These are phyloP conservation scores for Aspergillus melleus DNA, from an alignment of 2,329 filamentous ascomycete genomes.

Conservation along the genomic window DNA sequence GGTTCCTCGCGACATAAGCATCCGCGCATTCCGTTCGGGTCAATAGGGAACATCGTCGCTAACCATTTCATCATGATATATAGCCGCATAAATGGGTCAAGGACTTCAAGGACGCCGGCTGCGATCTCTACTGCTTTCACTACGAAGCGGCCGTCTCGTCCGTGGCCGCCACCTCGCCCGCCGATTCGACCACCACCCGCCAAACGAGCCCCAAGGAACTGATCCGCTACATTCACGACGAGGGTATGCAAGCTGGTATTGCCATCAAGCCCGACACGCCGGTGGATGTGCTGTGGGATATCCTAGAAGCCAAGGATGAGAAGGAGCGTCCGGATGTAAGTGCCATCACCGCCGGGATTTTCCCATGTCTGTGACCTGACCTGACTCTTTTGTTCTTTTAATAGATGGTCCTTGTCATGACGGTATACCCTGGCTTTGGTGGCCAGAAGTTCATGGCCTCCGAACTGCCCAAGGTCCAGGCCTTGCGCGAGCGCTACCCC, in stretches of 20 bases:
- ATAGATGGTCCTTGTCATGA: constrained; percentile 99
- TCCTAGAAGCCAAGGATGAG: constrained; percentile 70
- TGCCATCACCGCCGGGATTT: constrained; percentile 16
- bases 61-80: background rate
- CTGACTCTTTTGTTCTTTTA: constrained; percentile 6
- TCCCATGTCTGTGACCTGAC: background rate
- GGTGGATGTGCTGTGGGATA: constrained; percentile 89
- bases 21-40: constrained; percentile 1
- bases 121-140: constrained; percentile 99
- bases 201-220: constrained; percentile 82
- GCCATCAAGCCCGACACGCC: constrained; percentile 92
- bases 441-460: constrained; percentile 98
- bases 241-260: constrained; percentile 86
- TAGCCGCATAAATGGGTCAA: constrained; percentile 98
- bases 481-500: constrained; percentile 79
- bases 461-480: constrained; percentile 89
- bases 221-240: constrained; percentile 85
- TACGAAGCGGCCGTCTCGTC: constrained; percentile 90
- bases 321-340: constrained; percentile 86
- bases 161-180: constrained; percentile 78
- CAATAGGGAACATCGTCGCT: background rate
- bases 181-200: constrained; percentile 61
- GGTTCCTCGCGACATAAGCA: background rate
- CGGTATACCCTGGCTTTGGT: constrained; percentile 93
- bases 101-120: constrained; percentile 89